Evolutionary conservation across 108 stramenopile species (phyloP), one percentile per base, ranked within the genome.

Genomic region (Cyclostephanos invisitatus): DNA sequence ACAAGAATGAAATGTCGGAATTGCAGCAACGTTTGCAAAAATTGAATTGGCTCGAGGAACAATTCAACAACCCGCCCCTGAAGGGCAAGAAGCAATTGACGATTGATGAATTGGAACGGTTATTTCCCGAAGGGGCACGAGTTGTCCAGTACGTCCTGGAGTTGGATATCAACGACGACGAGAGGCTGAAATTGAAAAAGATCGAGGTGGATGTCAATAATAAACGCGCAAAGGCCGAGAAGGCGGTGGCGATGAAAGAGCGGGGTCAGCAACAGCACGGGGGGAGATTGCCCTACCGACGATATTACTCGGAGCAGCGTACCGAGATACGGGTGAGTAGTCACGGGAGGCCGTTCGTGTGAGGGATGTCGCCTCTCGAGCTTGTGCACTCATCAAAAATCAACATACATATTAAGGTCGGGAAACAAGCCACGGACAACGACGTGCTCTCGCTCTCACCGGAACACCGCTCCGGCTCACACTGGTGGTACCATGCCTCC

Each of bases 401-500:
- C 36, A 38, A 56, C 0, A 44, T 29, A 37, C 38, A 53, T 12
- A 20, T 28, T 62, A 86, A n/a, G 82, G 95, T 96, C 28, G 96
- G 96, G 21, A 91, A 91, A 42, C 80, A 86, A 64, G 93, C 96
- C 42, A 81, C 88, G 38, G 93, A 96, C 75, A 96, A 96, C 72
- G 96, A 96, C 63, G 80, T 80, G 67, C 77, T 96, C 10, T 87
- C 93, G 3, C 53, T 78, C 35, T 83, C 83, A 25, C 88, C 89
- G 11, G 61, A 92, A 74, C 89, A 93, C 65, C 80, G 96, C 37
- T 87, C 91, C 68, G 85, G 79, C 2, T 48, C 88, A 21, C 88
- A 96, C 68, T 94, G 92, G 92, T 96, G 96, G 96, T 90, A 93
- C 82, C 95, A 93, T 47, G 91, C 87, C 29, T 84, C 96, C 9